Percentiles rank a stretch among this genome's conserved stretches.
Conservation (phyloP, 805 yeast genomes). For the Wickerhamiella allomyrinae region DNA sequence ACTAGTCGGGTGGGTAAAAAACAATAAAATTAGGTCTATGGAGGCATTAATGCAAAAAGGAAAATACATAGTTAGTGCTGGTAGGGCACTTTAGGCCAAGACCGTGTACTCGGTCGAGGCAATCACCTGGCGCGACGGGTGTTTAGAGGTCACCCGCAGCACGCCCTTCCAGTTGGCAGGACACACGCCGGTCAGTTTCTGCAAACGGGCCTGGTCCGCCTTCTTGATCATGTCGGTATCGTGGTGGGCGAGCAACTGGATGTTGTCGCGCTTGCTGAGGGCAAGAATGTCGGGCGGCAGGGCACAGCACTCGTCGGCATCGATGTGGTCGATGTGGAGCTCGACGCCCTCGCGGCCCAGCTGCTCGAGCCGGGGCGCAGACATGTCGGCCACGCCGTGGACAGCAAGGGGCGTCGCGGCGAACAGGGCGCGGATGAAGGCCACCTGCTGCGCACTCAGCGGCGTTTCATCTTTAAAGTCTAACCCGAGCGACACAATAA, state of each 20-base stretch:
- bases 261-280: constrained; percentile 18
- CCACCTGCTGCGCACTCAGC: not conserved
- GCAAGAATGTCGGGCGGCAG: constrained; percentile 22
- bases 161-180: constrained; percentile 10
- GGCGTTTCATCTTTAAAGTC: constrained; percentile 2
- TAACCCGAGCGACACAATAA: not conserved
- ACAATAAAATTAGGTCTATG: too few species aligned
- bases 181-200: not conserved
- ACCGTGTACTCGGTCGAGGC: constrained; percentile 13
- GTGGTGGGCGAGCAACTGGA: constrained; percentile 24
- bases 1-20: too few species aligned
- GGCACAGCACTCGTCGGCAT: constrained; percentile 25
- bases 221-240: constrained; percentile 19
- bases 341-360: not conserved
- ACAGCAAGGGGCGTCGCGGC: not conserved
- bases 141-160: constrained; percentile 13
- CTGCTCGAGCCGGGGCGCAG: constrained; percentile 2
- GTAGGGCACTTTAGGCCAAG: too few species aligned
- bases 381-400: constrained; percentile 6
- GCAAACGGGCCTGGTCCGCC: not conserved
- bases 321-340: constrained; percentile 20
- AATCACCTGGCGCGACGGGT: constrained; percentile 17
- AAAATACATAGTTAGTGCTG: too few species aligned
- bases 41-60: too few species aligned
- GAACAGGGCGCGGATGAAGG: not conserved